A percentile compares a stretch with the other conserved stretches of the same genome.
Evolutionary conservation across 768 basidiomycete species (phyloP).

Genomic region (Auricularia cornea): DNA sequence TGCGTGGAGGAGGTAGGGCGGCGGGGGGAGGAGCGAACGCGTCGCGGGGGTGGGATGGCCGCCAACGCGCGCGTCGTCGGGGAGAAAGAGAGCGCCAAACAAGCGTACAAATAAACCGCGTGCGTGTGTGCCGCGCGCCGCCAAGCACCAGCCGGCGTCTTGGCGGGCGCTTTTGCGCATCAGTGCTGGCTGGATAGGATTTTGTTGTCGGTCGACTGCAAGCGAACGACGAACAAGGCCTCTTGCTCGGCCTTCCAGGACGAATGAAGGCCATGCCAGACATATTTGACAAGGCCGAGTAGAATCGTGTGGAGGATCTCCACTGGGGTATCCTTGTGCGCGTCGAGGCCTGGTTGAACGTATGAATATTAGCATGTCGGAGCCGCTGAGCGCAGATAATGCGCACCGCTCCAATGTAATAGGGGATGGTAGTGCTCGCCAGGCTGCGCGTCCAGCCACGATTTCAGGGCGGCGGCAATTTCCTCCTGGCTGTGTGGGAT

Average conservation of each 20-base stretch:
- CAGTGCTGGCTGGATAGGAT: too few relatives aligned
- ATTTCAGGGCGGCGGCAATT: background rate
- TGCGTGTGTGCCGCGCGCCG: too few relatives aligned
- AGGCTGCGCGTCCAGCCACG: background rate
- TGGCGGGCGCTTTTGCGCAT: too few relatives aligned
- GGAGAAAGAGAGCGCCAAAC: too few relatives aligned
- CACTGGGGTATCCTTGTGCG: slow-evolving; percentile 25
- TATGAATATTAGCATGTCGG: background rate
- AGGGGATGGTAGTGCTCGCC: background rate
- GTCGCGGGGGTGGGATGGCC: too few relatives aligned
- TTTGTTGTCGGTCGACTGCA: too few relatives aligned
- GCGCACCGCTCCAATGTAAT: slow-evolving; percentile 1
- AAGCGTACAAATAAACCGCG: too few relatives aligned
- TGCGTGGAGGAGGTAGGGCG: too few relatives aligned
- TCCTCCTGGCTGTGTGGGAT: background rate
- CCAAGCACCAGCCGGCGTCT: too few relatives aligned
- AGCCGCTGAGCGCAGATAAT: background rate
- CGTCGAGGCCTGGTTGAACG: slow-evolving; percentile 15
- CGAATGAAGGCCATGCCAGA: slow-evolving; percentile 13
- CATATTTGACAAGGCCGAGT: slow-evolving; percentile 7
- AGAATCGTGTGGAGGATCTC: slow-evolving; percentile 9
- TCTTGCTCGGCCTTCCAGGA: slow-evolving; percentile 18
- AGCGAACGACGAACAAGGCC: slow-evolving; percentile 14
- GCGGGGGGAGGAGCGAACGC: too few relatives aligned
- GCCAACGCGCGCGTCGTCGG: too few relatives aligned